Evolutionary conservation across 257 asterid genomes (phyloP).

Genomic region (Solanum habrochaites): DNA sequence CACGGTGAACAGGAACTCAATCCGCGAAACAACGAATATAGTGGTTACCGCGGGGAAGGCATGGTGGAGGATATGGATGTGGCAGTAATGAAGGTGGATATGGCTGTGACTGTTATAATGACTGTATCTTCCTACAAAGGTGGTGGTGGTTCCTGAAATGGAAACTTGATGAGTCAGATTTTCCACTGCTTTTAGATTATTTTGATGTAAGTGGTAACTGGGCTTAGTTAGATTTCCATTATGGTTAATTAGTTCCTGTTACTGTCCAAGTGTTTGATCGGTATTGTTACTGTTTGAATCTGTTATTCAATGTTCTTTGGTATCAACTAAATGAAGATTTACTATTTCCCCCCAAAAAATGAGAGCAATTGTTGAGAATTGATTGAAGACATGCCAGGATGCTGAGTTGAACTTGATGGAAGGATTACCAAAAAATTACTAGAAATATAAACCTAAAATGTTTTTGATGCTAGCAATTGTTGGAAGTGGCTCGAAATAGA

Average conservation of each 20-base stretch:
- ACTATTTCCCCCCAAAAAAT: neutral
- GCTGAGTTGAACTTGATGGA: neutral
- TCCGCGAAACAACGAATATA: neutral
- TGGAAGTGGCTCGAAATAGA: neutral
- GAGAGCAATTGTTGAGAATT: neutral
- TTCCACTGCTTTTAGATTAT: neutral
- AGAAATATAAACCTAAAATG: neutral
- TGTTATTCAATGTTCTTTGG: neutral
- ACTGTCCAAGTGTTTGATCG: neutral
- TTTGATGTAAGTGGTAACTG: neutral
- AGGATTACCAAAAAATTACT: neutral
- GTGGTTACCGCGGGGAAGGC: neutral
- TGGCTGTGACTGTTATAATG: neutral
- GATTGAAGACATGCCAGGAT: neutral
- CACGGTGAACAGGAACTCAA: neutral
- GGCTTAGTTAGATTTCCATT: neutral
- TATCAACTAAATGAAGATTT: neutral
- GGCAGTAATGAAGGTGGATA: neutral
- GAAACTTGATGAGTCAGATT: neutral
- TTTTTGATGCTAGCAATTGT: neutral
- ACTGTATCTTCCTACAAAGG: neutral
- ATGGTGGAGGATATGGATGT: neutral
- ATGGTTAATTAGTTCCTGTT: neutral
- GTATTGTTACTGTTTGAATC: neutral
- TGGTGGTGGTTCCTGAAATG: neutral